A percentile compares a stretch with the other conserved stretches of the same genome.
Evolutionary conservation across 208 protist genomes (phyloP).

Genomic region (Leishmania tarentolae): DNA sequence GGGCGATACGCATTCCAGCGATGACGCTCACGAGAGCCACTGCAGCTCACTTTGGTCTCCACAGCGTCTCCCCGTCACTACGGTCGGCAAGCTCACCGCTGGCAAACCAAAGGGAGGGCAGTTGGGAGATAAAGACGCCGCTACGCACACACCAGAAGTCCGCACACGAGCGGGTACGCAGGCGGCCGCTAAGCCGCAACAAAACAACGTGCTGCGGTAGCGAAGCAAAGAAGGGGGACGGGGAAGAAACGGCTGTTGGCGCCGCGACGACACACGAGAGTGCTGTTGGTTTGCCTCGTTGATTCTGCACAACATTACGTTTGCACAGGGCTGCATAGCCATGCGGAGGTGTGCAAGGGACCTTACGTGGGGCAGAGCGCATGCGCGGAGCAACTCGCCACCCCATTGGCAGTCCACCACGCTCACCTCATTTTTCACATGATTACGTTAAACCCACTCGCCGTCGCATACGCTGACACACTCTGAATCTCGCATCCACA

Average conservation of each 20-base stretch:
- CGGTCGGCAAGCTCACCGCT: not conserved
- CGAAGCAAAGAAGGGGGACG: not conserved
- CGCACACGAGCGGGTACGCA: no score
- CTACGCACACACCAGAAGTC: not conserved
- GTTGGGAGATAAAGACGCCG: not conserved
- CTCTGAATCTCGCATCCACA: no score
- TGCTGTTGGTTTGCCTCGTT: not conserved
- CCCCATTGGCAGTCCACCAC: not conserved
- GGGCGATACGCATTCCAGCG: not conserved
- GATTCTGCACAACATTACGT: not conserved
- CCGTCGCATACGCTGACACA: no score
- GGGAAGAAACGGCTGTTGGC: not conserved
- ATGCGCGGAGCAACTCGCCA: not conserved
- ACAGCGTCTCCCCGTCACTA: not conserved
- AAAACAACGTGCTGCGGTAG: not conserved
- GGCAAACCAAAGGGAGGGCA: not conserved
- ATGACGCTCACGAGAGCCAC: not conserved
- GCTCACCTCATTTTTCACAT: not conserved
- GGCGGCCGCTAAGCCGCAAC: not conserved
- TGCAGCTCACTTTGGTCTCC: not conserved
- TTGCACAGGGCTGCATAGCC: not conserved
- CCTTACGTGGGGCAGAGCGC: not conserved
- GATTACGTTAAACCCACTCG: not conserved
- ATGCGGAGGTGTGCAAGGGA: not conserved
- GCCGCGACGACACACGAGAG: not conserved